These are phyloP conservation scores for Pseudogymnoascus sp. DNA, from an alignment of 2,329 filamentous ascomycete species.

Conservation along the genomic window DNA sequence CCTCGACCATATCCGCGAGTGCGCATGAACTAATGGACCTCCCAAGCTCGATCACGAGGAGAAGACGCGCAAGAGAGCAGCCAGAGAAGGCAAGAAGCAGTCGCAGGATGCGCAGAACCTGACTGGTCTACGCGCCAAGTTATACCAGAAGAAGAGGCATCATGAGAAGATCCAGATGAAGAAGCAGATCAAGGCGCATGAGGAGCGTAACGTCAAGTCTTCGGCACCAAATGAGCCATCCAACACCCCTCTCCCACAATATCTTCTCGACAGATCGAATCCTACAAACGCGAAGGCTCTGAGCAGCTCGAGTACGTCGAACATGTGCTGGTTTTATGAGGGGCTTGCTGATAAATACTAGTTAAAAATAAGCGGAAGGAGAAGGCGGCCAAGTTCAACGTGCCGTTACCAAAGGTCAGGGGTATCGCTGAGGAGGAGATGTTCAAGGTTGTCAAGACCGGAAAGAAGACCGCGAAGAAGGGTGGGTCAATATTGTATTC, in stretches of 20 bases:
- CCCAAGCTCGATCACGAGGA: conserved; percentile 69
- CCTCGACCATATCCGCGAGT: neutral
- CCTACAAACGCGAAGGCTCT: conserved; percentile 55
- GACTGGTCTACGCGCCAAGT: conserved; percentile 78
- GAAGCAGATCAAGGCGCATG: conserved; percentile 83
- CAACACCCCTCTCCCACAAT: conserved; percentile 69
- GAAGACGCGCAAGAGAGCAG: conserved; percentile 72
- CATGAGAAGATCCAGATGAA: conserved; percentile 96
- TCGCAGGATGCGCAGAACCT: conserved; percentile 86
- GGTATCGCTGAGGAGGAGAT: conserved; percentile 91
- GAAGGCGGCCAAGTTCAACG: conserved; percentile 83
- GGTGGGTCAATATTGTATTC: conserved; percentile 17
- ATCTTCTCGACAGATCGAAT: conserved; percentile 70
- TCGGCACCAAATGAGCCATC: conserved; percentile 65
- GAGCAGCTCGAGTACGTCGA: conserved; percentile 52
- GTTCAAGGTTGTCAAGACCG: conserved; percentile 90
- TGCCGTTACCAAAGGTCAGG: conserved; percentile 84
- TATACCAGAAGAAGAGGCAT: conserved; percentile 82
- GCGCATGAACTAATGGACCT: neutral
- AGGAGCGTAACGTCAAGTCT: conserved; percentile 89
- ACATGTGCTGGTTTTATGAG: neutral
- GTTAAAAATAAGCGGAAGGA: conserved; percentile 87
- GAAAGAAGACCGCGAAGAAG: conserved; percentile 85
- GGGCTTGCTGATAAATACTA: neutral
- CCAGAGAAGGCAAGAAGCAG: conserved; percentile 77